Conservation (phyloP, 495 filamentous ascomycete genomes). For the Tetracladium marchalianum region DNA sequence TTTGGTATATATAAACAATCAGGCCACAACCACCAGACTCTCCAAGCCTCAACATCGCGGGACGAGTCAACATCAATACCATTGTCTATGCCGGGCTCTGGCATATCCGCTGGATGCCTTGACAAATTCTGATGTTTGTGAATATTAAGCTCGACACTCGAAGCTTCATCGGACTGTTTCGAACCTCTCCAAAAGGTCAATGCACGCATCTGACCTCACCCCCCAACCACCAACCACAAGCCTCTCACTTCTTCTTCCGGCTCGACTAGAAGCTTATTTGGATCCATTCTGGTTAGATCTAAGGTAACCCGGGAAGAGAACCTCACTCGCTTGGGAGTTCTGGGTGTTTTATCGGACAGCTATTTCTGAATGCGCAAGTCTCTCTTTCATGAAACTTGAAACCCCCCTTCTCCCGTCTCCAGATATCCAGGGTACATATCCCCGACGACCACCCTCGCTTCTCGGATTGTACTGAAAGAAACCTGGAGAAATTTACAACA, state of each 20-base stretch:
- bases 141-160: slow-evolving; percentile 13
- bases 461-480: not conserved
- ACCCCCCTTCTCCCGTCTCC: slow-evolving; percentile 12
- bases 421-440: slow-evolving; percentile 16
- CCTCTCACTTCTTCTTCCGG: slow-evolving; percentile 10
- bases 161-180: slow-evolving; percentile 22
- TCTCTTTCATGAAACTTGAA: slow-evolving; percentile 13
- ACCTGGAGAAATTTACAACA: not conserved
- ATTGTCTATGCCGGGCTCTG: slow-evolving; percentile 15
- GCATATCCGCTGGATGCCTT: slow-evolving; percentile 12
- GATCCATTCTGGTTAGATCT: slow-evolving; percentile 9
- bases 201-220: slow-evolving; percentile 17
- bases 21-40: slow-evolving; percentile 10
- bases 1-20: slow-evolving; percentile 14
- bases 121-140: slow-evolving; percentile 15
- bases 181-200: slow-evolving; percentile 19
- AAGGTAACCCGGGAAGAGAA: slow-evolving; percentile 15
- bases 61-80: slow-evolving; percentile 8
- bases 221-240: slow-evolving; percentile 2
- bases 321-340: not conserved
- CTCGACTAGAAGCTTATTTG: slow-evolving; percentile 12
- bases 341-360: not conserved
- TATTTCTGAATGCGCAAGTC: slow-evolving; percentile 3
- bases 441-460: slow-evolving; percentile 3
- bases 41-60: slow-evolving; percentile 15